Evolutionary conservation across 2,329 filamentous ascomycete species (phyloP).

Genomic region (Fusarium stilboides): DNA sequence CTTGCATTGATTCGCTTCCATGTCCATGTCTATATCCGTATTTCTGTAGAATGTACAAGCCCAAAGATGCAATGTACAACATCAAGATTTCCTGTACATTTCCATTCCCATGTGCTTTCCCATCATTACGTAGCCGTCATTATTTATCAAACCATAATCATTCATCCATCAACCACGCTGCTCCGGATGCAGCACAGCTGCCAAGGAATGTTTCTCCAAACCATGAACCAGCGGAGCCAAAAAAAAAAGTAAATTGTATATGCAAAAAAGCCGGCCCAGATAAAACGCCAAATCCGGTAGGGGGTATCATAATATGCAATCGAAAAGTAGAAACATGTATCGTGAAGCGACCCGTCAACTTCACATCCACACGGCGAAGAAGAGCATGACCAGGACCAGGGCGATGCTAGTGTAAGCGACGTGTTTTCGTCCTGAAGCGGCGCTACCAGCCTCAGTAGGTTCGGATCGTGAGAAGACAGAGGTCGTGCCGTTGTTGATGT

Average conservation of each 20-base stretch:
- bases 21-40: slow-evolving; percentile 27
- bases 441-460: slow-evolving; percentile 73
- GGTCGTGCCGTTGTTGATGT: slow-evolving; percentile 91
- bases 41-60: slow-evolving; percentile 10
- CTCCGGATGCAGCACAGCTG: slow-evolving; percentile 35
- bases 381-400: slow-evolving; percentile 51
- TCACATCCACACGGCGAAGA: slow-evolving; percentile 51
- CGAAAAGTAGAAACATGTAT: slow-evolving; percentile 24
- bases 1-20: slow-evolving; percentile 13
- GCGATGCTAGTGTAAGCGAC: slow-evolving; percentile 50
- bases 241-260: slow-evolving; percentile 24
- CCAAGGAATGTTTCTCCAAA: slow-evolving; percentile 28
- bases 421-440: slow-evolving; percentile 60
- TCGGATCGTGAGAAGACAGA: slow-evolving; percentile 86
- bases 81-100: slow-evolving; percentile 2
- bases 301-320: slow-evolving; percentile 48
- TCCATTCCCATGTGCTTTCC: slow-evolving; percentile 18
- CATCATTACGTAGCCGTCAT: slow-evolving; percentile 43
- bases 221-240: slow-evolving; percentile 13
- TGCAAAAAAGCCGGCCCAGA: slow-evolving; percentile 41
- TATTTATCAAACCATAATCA: slow-evolving; percentile 45
- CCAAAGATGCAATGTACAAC: slow-evolving; percentile 15
- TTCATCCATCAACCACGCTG: slow-evolving; percentile 37
- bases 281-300: slow-evolving; percentile 47
- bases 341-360: slow-evolving; percentile 7